Evolutionary conservation across 2,329 filamentous ascomycete genomes (phyloP), one percentile per base, ranked within the genome.

Genomic region (Pseudogymnoascus sp.): DNA sequence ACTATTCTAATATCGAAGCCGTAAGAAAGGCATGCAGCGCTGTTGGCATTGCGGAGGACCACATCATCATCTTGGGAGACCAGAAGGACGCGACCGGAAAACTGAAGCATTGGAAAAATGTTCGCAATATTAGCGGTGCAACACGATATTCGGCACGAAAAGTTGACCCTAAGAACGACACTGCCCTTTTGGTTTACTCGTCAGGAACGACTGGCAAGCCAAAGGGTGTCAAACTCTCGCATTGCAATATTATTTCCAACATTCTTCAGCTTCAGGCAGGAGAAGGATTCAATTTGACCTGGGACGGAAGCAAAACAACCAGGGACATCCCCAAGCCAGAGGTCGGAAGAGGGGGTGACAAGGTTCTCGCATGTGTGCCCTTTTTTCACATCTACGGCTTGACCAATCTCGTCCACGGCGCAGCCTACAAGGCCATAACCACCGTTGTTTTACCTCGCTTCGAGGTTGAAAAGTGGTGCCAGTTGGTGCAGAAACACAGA

Each of bases 161-260:
- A 4, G 1, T 25, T 43, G 39, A 43, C 20, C 89, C 90, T 9
- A 94, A 94, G 72, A 76, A 75, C 0, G 16, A 78, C 79, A 4
- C 82, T 83, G 1, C 84, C 87, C 66, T 86, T 84, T 81, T 95
- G 64, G 94, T 95, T 73, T 95, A 93, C 74, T 89, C 85, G 65
- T 87, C 83, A n/a, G 87, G 90, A 3, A 95, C 91, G 1, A 95
- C 91, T 0, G 90, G 91, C 5, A 79, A 91, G 4, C 89, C 90
- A 8, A 95, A 95, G 72, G 91, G 91, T 9, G 90, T 94, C 12
- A 88, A 89, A 82, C 80, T 69, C 9, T 66, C 67, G 1, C 68
- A 69, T 62, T 65, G 61, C 30, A 62, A 63, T 16, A 69, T 68
- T 57, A 63, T 70, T 30, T 63, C 65, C 28, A 64, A 60, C 59